Percentiles rank a stretch among this genome's conserved stretches.
Evolutionary conservation across 768 basidiomycete species (phyloP).

Genomic region (Pleurotus citrinopileatus): DNA sequence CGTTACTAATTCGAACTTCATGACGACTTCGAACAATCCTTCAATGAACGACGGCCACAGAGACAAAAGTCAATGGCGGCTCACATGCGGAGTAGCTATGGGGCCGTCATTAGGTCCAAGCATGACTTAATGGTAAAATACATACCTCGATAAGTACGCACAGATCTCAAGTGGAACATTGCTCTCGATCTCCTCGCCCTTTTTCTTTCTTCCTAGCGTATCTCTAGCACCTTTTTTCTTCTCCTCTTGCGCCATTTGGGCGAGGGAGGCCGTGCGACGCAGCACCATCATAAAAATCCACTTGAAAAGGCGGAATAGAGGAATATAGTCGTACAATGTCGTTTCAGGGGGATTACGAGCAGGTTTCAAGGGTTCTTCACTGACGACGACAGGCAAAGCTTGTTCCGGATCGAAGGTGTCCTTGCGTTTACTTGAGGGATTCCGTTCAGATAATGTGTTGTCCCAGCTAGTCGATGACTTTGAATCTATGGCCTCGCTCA

Average conservation of each 20-base stretch:
- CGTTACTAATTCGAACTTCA: conserved; percentile 40
- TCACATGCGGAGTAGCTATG: conserved; percentile 42
- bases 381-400: conserved; percentile 36
- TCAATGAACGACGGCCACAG: conserved; percentile 17
- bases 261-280: conserved; percentile 17
- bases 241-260: conserved; percentile 16
- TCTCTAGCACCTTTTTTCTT: conserved; percentile 22
- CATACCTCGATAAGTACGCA: conserved; percentile 51
- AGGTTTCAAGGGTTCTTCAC: conserved; percentile 43
- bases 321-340: conserved; percentile 51
- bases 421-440: conserved; percentile 18
- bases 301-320: conserved; percentile 50
- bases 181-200: conserved; percentile 41
- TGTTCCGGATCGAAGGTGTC: conserved; percentile 41
- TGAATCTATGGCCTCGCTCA: neutral
- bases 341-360: conserved; percentile 58
- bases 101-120: no score
- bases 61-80: conserved; percentile 12
- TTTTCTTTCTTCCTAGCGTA: conserved; percentile 36
- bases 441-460: neutral
- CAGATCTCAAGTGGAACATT: conserved; percentile 64
- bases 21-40: conserved; percentile 29
- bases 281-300: conserved; percentile 30
- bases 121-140: no score
- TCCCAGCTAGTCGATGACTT: conserved; percentile 4